Percentiles rank a stretch among this genome's conserved stretches.
phyloP scores from a whole-genome alignment of 2,329 filamentous ascomycete species.

The Aspergillus costaricaensis region DNA sequence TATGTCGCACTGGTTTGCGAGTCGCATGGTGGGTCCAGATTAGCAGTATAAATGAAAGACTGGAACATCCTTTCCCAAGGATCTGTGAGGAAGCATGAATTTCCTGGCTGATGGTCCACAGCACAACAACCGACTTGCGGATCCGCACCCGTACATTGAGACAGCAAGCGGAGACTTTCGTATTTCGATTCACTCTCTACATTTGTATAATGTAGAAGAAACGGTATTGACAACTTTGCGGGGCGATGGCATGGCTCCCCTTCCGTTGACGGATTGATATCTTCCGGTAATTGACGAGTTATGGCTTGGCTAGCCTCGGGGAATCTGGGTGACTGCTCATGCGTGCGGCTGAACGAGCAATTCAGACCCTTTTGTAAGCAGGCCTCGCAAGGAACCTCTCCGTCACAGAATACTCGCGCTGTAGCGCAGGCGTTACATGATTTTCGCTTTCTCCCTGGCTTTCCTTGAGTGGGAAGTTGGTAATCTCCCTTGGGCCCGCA shows the following conservation, averaged over 20 bases:
- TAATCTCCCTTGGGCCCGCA: neutral
- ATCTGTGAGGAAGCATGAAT: neutral
- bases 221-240: neutral
- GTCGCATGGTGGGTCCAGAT: neutral
- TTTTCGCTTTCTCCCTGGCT: neutral
- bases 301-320: too few relatives aligned
- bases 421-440: neutral
- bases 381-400: neutral
- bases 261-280: neutral
- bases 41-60: neutral
- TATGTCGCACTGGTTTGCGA: neutral
- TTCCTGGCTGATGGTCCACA: neutral
- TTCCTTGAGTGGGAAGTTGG: neutral
- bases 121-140: neutral
- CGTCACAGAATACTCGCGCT: neutral
- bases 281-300: neutral
- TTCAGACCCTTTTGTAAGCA: neutral
- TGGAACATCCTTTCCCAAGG: slow-evolving; percentile 2
- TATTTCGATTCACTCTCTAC: neutral
- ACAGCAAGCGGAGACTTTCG: neutral
- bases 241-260: neutral
- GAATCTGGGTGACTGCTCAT: too few relatives aligned
- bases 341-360: neutral
- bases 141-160: neutral
- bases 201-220: neutral